Conservation (phyloP, 129 eudicot genomes). For the Heracleum sosnowskyi region DNA sequence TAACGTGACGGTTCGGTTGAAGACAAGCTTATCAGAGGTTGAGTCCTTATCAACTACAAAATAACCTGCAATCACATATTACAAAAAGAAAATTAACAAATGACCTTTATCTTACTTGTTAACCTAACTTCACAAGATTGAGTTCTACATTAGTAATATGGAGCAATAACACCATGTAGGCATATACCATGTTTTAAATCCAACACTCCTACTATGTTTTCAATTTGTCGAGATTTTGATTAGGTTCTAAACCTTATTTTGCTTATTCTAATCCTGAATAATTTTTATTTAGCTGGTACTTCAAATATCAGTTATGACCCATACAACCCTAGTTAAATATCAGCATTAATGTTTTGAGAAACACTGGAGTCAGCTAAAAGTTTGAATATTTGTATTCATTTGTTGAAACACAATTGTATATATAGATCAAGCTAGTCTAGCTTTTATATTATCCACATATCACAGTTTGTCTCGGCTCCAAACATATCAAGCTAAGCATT, state of each 20-base stretch:
- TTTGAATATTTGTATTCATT: not conserved
- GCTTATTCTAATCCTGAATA: not conserved
- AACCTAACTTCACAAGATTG: not conserved
- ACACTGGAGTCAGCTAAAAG: not conserved
- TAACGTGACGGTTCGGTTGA: conserved; percentile 70
- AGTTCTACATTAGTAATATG: not conserved
- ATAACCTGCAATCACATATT: conserved; percentile 47
- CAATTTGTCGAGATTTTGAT: not conserved
- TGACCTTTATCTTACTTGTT: not conserved
- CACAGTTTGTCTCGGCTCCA: not conserved
- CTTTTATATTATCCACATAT: not conserved
- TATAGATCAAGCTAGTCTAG: not conserved
- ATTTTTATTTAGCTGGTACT: not conserved
- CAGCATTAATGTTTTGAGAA: not conserved
- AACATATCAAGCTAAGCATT: not conserved
- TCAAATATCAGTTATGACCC: not conserved
- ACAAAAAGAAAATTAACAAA: not conserved
- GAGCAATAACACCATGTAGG: not conserved
- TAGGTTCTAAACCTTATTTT: not conserved
- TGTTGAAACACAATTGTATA: not conserved
- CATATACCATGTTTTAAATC: not conserved
- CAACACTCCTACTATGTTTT: not conserved
- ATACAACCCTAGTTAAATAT: not conserved
- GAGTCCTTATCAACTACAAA: conserved; percentile 85
- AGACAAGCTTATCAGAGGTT: conserved; percentile 65